These are phyloP conservation scores for Erucastrum elatum DNA, from an alignment of 345 rosid genomes.

Conservation along the genomic window DNA sequence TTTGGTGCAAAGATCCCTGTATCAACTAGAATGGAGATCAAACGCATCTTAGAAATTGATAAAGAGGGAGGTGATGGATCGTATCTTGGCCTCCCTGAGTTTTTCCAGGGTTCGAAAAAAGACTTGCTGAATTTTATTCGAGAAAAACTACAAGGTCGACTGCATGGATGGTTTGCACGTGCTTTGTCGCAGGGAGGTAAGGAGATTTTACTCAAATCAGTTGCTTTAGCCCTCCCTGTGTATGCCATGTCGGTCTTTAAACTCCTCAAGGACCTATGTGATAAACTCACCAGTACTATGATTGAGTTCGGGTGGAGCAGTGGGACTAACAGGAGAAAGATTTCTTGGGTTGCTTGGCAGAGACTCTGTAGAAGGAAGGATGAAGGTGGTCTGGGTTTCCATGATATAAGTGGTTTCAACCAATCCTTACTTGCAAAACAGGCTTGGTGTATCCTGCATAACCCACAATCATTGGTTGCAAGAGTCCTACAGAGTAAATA, in stretches of 20 bases:
- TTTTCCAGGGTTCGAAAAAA: neutral
- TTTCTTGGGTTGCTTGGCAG: neutral
- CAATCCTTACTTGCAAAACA: too few species aligned
- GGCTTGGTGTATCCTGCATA: too few species aligned
- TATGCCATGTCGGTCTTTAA: neutral
- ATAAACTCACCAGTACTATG: neutral
- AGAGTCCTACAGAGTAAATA: too few species aligned
- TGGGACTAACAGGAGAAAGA: rapidly evolving
- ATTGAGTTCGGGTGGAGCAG: neutral
- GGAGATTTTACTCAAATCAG: neutral
- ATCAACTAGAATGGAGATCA: too few species aligned
- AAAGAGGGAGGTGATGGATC: neutral
- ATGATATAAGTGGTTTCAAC: neutral
- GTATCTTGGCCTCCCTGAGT: neutral
- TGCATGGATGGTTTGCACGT: neutral
- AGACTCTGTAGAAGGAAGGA: neutral
- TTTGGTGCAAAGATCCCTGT: too few species aligned
- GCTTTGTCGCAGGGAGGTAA: neutral
- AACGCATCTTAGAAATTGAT: neutral
- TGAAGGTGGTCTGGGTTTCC: rapidly evolving
- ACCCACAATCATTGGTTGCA: too few species aligned
- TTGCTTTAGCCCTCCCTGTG: neutral
- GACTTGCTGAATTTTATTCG: neutral
- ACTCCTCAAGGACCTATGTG: rapidly evolving
- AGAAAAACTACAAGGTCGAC: neutral